Evolutionary conservation across 305 asterid species (phyloP).

Genomic region (Lippia alba): DNA sequence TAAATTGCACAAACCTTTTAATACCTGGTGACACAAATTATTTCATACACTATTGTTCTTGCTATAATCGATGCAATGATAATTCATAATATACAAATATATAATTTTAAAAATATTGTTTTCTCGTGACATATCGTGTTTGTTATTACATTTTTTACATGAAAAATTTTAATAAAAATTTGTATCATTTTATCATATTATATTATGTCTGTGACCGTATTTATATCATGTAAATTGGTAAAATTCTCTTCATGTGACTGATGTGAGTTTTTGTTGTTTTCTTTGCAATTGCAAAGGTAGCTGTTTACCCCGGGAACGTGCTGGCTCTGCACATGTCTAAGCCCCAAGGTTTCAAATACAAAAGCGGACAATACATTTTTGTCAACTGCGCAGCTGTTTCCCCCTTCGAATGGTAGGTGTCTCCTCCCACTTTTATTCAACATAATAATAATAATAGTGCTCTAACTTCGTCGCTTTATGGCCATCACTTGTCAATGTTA

Average conservation of each 20-base stretch:
- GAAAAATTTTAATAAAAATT: too few relatives aligned
- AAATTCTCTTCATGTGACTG: neutral
- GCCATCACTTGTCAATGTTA: neutral
- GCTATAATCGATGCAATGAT: too few relatives aligned
- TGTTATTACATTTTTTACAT: too few relatives aligned
- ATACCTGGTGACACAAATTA: too few relatives aligned
- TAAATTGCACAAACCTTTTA: too few relatives aligned
- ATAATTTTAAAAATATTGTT: too few relatives aligned
- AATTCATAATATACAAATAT: too few relatives aligned
- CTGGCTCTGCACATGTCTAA: conserved; percentile 83
- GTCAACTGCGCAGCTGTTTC: conserved; percentile 92
- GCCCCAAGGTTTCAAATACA: conserved; percentile 88
- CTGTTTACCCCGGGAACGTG: conserved; percentile 86
- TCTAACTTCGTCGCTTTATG: neutral
- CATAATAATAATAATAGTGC: neutral
- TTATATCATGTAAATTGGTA: neutral
- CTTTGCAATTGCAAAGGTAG: conserved; percentile 56
- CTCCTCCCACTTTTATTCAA: neutral
- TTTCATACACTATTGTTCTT: too few relatives aligned
- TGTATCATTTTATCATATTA: too few relatives aligned
- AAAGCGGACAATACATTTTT: conserved; percentile 86
- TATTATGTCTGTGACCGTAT: too few relatives aligned
- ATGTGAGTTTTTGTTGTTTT: neutral
- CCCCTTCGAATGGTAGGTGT: conserved; percentile 77
- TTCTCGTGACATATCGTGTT: too few relatives aligned